Conservation (phyloP, 2,329 filamentous ascomycete species). For the Pseudogymnoascus sp. region DNA sequence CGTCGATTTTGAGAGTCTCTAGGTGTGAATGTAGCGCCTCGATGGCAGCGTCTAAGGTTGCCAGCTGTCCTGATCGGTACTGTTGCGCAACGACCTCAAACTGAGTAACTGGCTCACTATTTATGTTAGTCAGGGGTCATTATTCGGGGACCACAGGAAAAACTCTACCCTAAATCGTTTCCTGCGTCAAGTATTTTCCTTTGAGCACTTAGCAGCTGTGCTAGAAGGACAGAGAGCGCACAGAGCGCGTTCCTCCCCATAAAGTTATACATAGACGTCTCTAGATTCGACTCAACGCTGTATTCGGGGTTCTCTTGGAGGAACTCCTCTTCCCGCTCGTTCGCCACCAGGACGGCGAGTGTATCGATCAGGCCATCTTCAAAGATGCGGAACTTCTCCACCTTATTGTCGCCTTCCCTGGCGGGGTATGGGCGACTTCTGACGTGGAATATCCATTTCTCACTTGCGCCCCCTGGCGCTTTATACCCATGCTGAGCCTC, state of each 20-base stretch:
- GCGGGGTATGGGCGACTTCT: background rate
- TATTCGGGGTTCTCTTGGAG: slow-evolving; percentile 2
- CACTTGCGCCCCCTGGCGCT: background rate
- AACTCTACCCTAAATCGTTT: background rate
- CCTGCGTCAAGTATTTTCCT: background rate
- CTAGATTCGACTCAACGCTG: background rate
- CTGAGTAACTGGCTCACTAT: background rate
- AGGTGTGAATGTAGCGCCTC: background rate
- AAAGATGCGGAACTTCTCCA: background rate
- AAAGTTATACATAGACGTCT: background rate
- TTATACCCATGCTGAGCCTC: slow-evolving; percentile 6
- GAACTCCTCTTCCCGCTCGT: slow-evolving; percentile 9
- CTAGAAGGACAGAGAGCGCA: background rate
- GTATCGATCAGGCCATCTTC: slow-evolving; percentile 2
- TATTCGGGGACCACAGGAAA: background rate
- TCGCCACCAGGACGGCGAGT: slow-evolving; percentile 4
- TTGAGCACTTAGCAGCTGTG: background rate
- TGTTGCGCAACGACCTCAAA: background rate
- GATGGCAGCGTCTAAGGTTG: background rate
- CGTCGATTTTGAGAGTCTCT: background rate
- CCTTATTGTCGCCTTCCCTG: background rate
- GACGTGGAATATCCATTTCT: slow-evolving; percentile 6
- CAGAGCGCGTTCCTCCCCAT: background rate
- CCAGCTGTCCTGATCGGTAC: background rate
- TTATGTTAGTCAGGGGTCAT: background rate